Percentiles rank a stretch among this genome's conserved stretches.
These are phyloP conservation scores for Lophiostoma macrostomum DNA, from an alignment of 495 filamentous ascomycete genomes.

Conservation along the genomic window DNA sequence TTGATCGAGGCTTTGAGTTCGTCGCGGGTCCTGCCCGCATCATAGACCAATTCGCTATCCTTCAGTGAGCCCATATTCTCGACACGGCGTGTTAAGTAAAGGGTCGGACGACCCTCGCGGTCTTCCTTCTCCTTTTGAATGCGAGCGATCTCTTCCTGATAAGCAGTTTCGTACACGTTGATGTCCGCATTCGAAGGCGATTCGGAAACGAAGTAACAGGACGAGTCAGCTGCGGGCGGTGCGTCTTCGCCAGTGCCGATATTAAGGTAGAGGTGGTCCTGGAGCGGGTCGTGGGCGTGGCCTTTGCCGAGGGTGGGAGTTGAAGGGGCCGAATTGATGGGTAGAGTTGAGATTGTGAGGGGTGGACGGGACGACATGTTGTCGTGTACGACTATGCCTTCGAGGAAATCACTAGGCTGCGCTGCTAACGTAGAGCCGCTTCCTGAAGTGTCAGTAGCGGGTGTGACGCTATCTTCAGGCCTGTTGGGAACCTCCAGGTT, in stretches of 20 bases:
- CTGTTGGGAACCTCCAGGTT: conserved; percentile 17
- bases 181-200: conserved; percentile 76
- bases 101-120: conserved; percentile 34
- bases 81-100: conserved; percentile 62
- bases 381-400: conserved; percentile 21
- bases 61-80: conserved; percentile 46
- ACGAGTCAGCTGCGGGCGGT: conserved; percentile 26
- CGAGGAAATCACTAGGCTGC: not conserved
- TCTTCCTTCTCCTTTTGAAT: conserved; percentile 52
- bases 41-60: conserved; percentile 32
- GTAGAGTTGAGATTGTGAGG: conserved; percentile 35
- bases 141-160: conserved; percentile 72
- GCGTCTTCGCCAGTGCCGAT: conserved; percentile 63
- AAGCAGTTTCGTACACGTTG: conserved; percentile 84
- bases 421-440: no score
- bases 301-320: conserved; percentile 51
- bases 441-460: no score
- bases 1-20: conserved; percentile 19
- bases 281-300: conserved; percentile 63
- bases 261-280: conserved; percentile 64
- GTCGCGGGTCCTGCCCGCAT: conserved; percentile 3
- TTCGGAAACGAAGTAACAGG: conserved; percentile 61
- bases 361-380: conserved; percentile 11
- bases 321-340: conserved; percentile 3
- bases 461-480: no score